Conservation (phyloP, 2,329 filamentous ascomycete genomes). For the Monosporascus ibericus region DNA sequence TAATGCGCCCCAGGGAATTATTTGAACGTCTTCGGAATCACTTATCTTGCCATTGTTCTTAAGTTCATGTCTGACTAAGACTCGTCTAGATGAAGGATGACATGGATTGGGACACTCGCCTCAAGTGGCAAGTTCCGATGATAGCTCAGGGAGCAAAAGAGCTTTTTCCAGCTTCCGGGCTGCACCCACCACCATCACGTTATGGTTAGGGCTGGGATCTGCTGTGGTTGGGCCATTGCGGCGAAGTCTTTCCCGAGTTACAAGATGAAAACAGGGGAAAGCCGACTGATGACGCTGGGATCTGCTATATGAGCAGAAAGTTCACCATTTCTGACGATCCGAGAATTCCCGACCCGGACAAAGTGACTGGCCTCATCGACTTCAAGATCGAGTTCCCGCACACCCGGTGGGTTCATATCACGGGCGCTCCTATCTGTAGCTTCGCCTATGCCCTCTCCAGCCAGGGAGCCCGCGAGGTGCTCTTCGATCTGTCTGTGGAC, state of each 20-base stretch:
- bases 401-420: constrained; percentile 21
- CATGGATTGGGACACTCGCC: constrained; percentile 32
- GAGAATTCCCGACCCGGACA: constrained; percentile 19
- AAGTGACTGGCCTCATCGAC: constrained; percentile 22
- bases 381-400: constrained; percentile 17
- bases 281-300: constrained; percentile 11
- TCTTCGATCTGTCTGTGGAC: constrained; percentile 24
- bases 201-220: constrained; percentile 22
- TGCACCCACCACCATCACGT: constrained; percentile 13
- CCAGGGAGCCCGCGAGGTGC: constrained; percentile 20
- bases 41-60: neutral
- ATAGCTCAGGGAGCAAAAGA: constrained; percentile 26
- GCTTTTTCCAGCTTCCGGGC: constrained; percentile 18
- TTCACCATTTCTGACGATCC: constrained; percentile 19
- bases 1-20: too few species aligned
- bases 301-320: constrained; percentile 19
- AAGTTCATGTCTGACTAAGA: neutral
- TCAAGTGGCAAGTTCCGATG: constrained; percentile 26
- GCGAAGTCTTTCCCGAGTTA: constrained; percentile 21
- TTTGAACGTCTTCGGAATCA: too few species aligned
- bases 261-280: constrained; percentile 20
- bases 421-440: constrained; percentile 20
- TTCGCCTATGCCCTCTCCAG: constrained; percentile 28
- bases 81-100: constrained; percentile 28
- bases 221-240: constrained; percentile 26